Conservation (phyloP, 768 basidiomycete genomes). For the Chalciporus pseudorubinellus region DNA sequence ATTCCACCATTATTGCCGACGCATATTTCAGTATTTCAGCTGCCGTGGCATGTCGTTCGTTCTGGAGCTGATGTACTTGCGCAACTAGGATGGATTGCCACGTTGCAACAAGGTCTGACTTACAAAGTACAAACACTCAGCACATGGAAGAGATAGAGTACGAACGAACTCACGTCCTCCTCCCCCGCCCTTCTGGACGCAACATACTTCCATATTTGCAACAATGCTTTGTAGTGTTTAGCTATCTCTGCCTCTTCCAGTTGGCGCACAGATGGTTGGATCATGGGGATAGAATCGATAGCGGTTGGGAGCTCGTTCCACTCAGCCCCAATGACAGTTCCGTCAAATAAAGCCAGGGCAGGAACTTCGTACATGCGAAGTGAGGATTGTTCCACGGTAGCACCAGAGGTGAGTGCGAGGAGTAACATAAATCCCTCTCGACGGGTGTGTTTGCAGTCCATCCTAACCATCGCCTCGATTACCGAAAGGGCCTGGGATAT, state of each 20-base stretch:
- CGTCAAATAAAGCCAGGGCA: slow-evolving; percentile 43
- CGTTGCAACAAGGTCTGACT: slow-evolving; percentile 41
- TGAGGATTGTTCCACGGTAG: slow-evolving; percentile 5
- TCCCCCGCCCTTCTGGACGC: slow-evolving; percentile 19
- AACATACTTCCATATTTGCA: slow-evolving; percentile 37
- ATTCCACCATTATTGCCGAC: slow-evolving; percentile 35
- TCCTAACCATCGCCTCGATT: slow-evolving; percentile 38
- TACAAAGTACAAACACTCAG: slow-evolving; percentile 4
- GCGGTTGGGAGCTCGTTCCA: slow-evolving; percentile 24
- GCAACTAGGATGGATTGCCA: slow-evolving; percentile 61
- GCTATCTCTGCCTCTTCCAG: slow-evolving; percentile 41
- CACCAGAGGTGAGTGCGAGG: slow-evolving; percentile 32
- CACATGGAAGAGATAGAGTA: background rate
- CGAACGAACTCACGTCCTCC: slow-evolving; percentile 25
- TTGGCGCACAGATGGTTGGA: slow-evolving; percentile 28
- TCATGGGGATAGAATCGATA: slow-evolving; percentile 26
- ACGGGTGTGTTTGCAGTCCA: slow-evolving; percentile 23
- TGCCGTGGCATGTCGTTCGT: slow-evolving; percentile 34
- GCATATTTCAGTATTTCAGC: slow-evolving; percentile 35
- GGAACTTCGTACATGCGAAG: slow-evolving; percentile 23
- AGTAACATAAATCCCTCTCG: slow-evolving; percentile 38
- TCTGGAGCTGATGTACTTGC: slow-evolving; percentile 43
- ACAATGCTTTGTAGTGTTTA: slow-evolving; percentile 37
- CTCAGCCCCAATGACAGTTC: slow-evolving; percentile 35
- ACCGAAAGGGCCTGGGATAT: slow-evolving; percentile 38